Percentiles rank a stretch among this genome's conserved stretches.
Evolutionary conservation across 169 alveolate genomes (phyloP).

Genomic region (Plasmodium reichenowi): DNA sequence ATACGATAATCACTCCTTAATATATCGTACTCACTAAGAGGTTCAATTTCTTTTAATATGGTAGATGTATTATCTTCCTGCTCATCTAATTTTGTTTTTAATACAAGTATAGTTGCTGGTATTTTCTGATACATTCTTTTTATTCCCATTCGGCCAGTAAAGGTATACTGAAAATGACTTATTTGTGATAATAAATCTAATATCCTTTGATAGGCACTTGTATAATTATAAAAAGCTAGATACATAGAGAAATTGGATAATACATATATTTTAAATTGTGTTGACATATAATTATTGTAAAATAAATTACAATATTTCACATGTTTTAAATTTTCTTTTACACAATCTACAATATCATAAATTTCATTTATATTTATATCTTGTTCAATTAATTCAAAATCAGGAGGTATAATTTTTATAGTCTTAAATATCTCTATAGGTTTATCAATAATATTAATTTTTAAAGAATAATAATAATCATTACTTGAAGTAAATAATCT

Average conservation of each 20-base stretch:
- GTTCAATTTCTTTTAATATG: slow-evolving; percentile 50
- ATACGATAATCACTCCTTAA: slow-evolving; percentile 53
- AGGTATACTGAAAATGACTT: slow-evolving; percentile 77
- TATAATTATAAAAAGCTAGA: slow-evolving; percentile 80
- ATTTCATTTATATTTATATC: slow-evolving; percentile 19
- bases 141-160: slow-evolving; percentile 86
- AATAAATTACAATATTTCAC: slow-evolving; percentile 33
- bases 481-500: slow-evolving; percentile 49
- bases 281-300: slow-evolving; percentile 54
- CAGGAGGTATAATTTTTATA: slow-evolving; percentile 21
- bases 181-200: slow-evolving; percentile 47
- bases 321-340: slow-evolving; percentile 15
- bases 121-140: slow-evolving; percentile 81
- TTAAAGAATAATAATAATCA: slow-evolving; percentile 29
- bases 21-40: slow-evolving; percentile 70
- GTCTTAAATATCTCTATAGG: slow-evolving; percentile 59
- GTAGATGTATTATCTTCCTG: slow-evolving; percentile 66
- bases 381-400: slow-evolving; percentile 53
- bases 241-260: slow-evolving; percentile 79
- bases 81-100: slow-evolving; percentile 55
- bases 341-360: slow-evolving; percentile 19
- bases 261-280: slow-evolving; percentile 72
- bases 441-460: slow-evolving; percentile 45
- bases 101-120: slow-evolving; percentile 81
- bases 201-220: slow-evolving; percentile 72